Evolutionary conservation across 2,329 filamentous ascomycete genomes (phyloP).

Genomic region (Cladobotryum mycophilum): DNA sequence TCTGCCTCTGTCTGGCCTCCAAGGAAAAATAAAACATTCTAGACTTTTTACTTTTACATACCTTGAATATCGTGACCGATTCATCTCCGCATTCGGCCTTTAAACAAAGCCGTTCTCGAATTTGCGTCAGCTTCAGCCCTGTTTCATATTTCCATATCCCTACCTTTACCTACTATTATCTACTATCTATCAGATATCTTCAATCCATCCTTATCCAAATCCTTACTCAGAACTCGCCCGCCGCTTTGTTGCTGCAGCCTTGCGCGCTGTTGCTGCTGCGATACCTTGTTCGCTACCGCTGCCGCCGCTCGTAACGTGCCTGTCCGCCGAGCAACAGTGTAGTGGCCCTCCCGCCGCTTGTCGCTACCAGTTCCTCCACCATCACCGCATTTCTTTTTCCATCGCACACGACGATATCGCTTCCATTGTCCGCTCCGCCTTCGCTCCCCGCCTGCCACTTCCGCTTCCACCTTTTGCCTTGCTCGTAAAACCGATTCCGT

Average conservation of each 20-base stretch:
- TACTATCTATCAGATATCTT: background rate
- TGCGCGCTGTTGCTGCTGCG: constrained; percentile 1
- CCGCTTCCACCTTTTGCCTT: no score
- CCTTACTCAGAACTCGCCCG: constrained; percentile 1
- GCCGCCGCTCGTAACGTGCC: no score
- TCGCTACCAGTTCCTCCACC: no score
- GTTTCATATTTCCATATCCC: no score
- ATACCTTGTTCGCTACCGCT: no score
- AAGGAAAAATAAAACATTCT: constrained; percentile 8
- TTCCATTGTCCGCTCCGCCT: constrained; percentile 13
- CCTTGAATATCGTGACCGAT: background rate
- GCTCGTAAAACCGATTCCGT: no score
- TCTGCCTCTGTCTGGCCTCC: background rate
- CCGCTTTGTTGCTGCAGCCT: constrained; percentile 9
- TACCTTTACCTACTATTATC: no score
- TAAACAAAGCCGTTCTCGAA: constrained; percentile 1
- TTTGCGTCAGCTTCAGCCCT: constrained; percentile 13
- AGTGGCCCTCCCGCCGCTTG: no score
- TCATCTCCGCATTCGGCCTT: constrained; percentile 27
- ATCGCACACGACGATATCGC: background rate
- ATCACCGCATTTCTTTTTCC: no score
- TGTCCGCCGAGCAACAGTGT: no score
- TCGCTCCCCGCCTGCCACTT: background rate
- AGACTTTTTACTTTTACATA: background rate
- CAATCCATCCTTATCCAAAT: background rate